These are phyloP conservation scores for Tylopilus subfusipes DNA, from an alignment of 768 basidiomycete species.

Conservation along the genomic window DNA sequence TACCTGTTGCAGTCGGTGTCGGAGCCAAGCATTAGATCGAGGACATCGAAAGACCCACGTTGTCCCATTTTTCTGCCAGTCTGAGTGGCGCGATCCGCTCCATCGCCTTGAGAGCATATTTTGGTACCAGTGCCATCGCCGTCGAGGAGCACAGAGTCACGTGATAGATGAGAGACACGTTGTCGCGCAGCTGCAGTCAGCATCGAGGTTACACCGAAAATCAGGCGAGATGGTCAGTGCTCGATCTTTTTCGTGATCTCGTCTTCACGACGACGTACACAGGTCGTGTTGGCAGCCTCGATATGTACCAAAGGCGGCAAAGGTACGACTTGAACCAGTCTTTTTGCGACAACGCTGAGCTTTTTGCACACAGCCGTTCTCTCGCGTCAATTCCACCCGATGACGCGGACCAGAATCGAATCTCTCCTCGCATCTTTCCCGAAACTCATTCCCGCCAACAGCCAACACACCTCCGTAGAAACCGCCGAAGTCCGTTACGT, in stretches of 20 bases:
- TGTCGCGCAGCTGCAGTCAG: background rate
- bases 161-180: slow-evolving; percentile 17
- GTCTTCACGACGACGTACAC: slow-evolving; percentile 6
- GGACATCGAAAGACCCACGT: slow-evolving; percentile 52
- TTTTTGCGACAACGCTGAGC: background rate
- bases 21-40: slow-evolving; percentile 1
- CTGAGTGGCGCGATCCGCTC: slow-evolving; percentile 82
- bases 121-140: slow-evolving; percentile 19
- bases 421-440: slow-evolving; percentile 96
- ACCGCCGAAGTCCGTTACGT: slow-evolving; percentile 94
- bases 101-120: slow-evolving; percentile 63
- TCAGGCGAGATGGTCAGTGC: slow-evolving; percentile 22
- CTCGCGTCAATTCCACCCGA: slow-evolving; percentile 93
- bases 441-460: slow-evolving; percentile 91
- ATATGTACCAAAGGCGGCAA: slow-evolving; percentile 95
- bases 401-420: slow-evolving; percentile 90
- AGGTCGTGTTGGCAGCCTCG: slow-evolving; percentile 93
- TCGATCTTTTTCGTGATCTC: background rate
- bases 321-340: slow-evolving; percentile 50
- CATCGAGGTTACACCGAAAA: background rate
- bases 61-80: slow-evolving; percentile 91
- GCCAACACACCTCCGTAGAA: slow-evolving; percentile 95
- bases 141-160: slow-evolving; percentile 10
- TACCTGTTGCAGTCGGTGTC: slow-evolving; percentile 42
- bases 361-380: slow-evolving; percentile 66